Evolutionary conservation across 2,329 filamentous ascomycete genomes (phyloP).

Genomic region (Didymella arachidicola): DNA sequence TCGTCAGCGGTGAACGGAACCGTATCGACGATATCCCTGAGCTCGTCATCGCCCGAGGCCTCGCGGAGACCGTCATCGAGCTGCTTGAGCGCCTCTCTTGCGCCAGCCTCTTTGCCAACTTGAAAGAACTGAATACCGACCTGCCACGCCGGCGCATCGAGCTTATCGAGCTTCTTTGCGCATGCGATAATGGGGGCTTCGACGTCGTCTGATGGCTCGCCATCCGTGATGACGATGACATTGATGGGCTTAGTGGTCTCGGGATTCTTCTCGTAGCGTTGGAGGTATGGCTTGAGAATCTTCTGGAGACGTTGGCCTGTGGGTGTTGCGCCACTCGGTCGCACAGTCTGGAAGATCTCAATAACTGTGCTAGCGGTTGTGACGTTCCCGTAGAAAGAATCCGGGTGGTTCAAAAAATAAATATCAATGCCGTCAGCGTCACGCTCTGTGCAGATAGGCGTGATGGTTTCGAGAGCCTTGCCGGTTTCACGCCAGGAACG

Average conservation of each 20-base stretch:
- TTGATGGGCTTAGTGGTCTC: conserved; percentile 78
- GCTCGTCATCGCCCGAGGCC: conserved; percentile 58
- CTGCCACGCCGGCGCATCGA: conserved; percentile 79
- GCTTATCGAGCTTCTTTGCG: conserved; percentile 73
- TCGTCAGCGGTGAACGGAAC: conserved; percentile 71
- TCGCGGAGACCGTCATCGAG: conserved; percentile 77
- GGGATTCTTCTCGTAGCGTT: conserved; percentile 58
- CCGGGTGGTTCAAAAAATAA: conserved; percentile 82
- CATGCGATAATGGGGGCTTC: conserved; percentile 69
- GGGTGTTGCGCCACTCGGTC: conserved; percentile 72
- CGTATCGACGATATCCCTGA: conserved; percentile 92
- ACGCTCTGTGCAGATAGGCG: conserved; percentile 80
- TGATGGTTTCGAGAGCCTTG: conserved; percentile 73
- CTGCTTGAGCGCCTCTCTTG: conserved; percentile 69
- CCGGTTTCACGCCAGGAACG: conserved; percentile 78
- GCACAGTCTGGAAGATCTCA: conserved; percentile 73
- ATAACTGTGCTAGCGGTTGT: conserved; percentile 65
- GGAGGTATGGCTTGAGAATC: conserved; percentile 78
- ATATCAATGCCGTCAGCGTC: conserved; percentile 89
- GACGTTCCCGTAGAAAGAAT: conserved; percentile 71
- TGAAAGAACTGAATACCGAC: conserved; percentile 97
- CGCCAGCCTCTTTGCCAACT: conserved; percentile 76
- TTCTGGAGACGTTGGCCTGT: conserved; percentile 74
- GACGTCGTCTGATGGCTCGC: conserved; percentile 79
- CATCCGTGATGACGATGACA: conserved; percentile 93